These are phyloP conservation scores for Aegilops longissima DNA, from an alignment of 176 grass and related monocot genomes.

Conservation along the genomic window DNA sequence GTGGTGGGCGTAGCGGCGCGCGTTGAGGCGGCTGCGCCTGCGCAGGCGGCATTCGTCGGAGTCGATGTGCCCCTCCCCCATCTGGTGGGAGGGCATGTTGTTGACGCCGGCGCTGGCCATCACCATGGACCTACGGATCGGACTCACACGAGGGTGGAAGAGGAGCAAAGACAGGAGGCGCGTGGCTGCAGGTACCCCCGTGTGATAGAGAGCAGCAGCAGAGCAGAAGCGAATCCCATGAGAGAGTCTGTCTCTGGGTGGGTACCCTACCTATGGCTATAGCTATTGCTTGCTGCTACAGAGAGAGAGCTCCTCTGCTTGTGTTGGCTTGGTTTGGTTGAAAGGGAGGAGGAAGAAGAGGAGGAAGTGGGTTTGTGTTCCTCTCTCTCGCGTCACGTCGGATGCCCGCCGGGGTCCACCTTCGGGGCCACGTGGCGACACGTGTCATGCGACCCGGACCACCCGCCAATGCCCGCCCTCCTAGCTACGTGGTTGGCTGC, in stretches of 20 bases:
- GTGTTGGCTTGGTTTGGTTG: too few relatives aligned
- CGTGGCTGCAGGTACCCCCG: background rate
- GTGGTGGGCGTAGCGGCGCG: background rate
- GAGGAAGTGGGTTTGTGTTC: slow-evolving; percentile 1
- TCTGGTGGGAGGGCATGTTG: background rate
- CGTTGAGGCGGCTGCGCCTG: slow-evolving; percentile 16
- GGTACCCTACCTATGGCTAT: too few relatives aligned
- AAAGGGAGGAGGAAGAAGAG: background rate
- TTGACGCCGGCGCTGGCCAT: slow-evolving; percentile 46
- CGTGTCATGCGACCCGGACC: background rate
- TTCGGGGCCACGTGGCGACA: background rate
- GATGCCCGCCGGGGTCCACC: background rate
- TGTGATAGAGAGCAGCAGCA: background rate
- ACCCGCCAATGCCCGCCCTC: too few relatives aligned
- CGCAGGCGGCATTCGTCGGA: slow-evolving; percentile 42
- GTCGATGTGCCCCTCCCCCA: background rate
- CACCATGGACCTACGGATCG: background rate
- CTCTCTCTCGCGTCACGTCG: background rate
- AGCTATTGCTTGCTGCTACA: too few relatives aligned
- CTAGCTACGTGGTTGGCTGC: too few relatives aligned
- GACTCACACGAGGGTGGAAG: background rate
- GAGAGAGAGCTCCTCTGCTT: too few relatives aligned
- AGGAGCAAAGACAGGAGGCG: background rate
- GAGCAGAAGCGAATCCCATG: too few relatives aligned
- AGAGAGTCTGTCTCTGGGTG: too few relatives aligned